Evolutionary conservation across 2,329 filamentous ascomycete species (phyloP).

Genomic region (Xylaria sp.): DNA sequence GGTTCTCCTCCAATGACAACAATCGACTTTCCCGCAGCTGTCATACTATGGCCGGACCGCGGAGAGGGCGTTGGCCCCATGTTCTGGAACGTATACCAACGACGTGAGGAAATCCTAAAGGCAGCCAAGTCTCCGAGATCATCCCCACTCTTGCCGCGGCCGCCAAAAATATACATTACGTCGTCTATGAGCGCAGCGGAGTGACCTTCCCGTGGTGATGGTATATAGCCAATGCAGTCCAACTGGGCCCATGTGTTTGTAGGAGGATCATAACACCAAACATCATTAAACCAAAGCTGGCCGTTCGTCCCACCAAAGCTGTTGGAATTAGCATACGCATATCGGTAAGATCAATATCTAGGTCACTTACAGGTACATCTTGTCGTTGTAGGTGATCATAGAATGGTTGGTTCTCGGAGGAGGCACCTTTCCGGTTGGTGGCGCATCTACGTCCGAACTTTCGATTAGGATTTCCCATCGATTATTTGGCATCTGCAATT

Average conservation of each 20-base stretch:
- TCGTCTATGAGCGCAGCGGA: conserved; percentile 93
- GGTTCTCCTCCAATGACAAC: conserved; percentile 94
- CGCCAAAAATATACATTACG: conserved; percentile 99
- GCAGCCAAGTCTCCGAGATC: conserved; percentile 95
- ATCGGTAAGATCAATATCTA: background rate
- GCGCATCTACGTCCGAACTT: conserved; percentile 72
- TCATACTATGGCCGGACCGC: conserved; percentile 97
- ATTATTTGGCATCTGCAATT: conserved; percentile 88
- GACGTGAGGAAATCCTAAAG: conserved; percentile 75
- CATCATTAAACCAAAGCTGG: conserved; percentile 97
- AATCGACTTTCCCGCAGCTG: conserved; percentile 89
- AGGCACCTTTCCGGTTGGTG: conserved; percentile 73
- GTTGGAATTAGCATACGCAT: conserved; percentile 22
- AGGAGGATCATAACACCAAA: conserved; percentile 93
- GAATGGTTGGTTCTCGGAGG: conserved; percentile 95
- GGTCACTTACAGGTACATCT: conserved; percentile 84
- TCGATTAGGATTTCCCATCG: conserved; percentile 93
- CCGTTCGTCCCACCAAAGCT: conserved; percentile 99
- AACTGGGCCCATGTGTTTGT: conserved; percentile 86
- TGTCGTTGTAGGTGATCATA: conserved; percentile 90
- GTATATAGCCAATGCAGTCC: conserved; percentile 98
- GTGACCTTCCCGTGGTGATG: conserved; percentile 91
- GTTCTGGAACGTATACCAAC: conserved; percentile 99
- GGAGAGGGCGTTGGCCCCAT: conserved; percentile 97
- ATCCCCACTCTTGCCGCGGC: conserved; percentile 89